phyloP scores from a whole-genome alignment of 1,284 basidiomycete species.

The Ceratobasidium theobromae region DNA sequence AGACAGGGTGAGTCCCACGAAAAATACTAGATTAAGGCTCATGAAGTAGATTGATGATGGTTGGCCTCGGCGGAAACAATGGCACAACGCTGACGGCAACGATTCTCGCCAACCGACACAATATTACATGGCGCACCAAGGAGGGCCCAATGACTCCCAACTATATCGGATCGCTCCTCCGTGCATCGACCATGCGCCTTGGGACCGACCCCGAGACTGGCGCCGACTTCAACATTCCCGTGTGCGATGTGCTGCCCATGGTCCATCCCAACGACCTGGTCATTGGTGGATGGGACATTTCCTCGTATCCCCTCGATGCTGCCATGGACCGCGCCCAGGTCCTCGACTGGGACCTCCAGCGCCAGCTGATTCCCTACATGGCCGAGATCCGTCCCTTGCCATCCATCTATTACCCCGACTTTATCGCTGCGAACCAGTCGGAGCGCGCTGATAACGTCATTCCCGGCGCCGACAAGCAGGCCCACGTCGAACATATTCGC shows the following conservation, averaged over 20 bases:
- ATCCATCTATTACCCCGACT: slow-evolving; percentile 94
- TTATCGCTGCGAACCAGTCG: slow-evolving; percentile 97
- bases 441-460: slow-evolving; percentile 93
- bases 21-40: background rate
- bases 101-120: slow-evolving; percentile 94
- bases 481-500: slow-evolving; percentile 90
- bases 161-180: slow-evolving; percentile 92
- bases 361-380: slow-evolving; percentile 90
- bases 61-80: slow-evolving; percentile 97
- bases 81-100: slow-evolving; percentile 94
- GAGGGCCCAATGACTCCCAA: slow-evolving; percentile 90
- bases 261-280: slow-evolving; percentile 99
- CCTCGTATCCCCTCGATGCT: slow-evolving; percentile 78
- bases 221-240: slow-evolving; percentile 91
- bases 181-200: slow-evolving; percentile 92
- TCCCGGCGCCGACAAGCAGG: slow-evolving; percentile 83
- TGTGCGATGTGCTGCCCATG: slow-evolving; percentile 95
- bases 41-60: slow-evolving; percentile 76
- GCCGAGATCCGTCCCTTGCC: slow-evolving; percentile 83
- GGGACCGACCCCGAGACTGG: slow-evolving; percentile 81
- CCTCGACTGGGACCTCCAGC: slow-evolving; percentile 95
- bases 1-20: slow-evolving; percentile 75
- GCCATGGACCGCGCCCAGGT: slow-evolving; percentile 95
- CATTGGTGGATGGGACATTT: slow-evolving; percentile 98
- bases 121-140: slow-evolving; percentile 96